Conservation (phyloP, 805 yeast species). For the Candida xyloterini region DNA sequence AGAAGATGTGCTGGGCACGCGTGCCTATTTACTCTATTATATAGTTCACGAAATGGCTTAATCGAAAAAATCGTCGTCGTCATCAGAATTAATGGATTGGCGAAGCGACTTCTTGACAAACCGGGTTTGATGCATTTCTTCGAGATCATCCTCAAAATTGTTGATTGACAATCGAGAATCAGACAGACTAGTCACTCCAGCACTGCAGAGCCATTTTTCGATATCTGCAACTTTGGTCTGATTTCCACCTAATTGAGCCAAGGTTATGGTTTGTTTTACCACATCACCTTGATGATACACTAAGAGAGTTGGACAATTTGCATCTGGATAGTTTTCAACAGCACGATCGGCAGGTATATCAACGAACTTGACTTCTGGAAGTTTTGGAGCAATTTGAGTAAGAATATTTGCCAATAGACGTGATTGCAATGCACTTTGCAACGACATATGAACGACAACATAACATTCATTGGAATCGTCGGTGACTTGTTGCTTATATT, state of each 20-base stretch:
- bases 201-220: constrained; percentile 65
- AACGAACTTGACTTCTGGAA: constrained; percentile 81
- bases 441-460: constrained; percentile 77
- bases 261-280: constrained; percentile 74
- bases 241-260: constrained; percentile 81
- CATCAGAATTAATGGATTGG: constrained; percentile 35
- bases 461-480: constrained; percentile 63
- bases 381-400: constrained; percentile 57
- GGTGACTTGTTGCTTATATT: constrained; percentile 82
- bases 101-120: constrained; percentile 59
- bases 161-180: constrained; percentile 68
- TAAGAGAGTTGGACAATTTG: constrained; percentile 86
- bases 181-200: constrained; percentile 59
- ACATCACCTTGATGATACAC: constrained; percentile 79
- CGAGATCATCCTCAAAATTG: constrained; percentile 50
- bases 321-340: constrained; percentile 86
- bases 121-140: constrained; percentile 49
- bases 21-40: constrained; percentile 80
- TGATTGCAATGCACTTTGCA: constrained; percentile 68
- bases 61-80: constrained; percentile 50
- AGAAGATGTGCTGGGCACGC: constrained; percentile 63
- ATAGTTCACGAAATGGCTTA: constrained; percentile 44
- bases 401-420: constrained; percentile 64
- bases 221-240: constrained; percentile 66
- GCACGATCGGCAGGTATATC: constrained; percentile 92